phyloP scores from a whole-genome alignment of 192 early-diverging fungal genomes.

The Entophlyctis helioformis region DNA sequence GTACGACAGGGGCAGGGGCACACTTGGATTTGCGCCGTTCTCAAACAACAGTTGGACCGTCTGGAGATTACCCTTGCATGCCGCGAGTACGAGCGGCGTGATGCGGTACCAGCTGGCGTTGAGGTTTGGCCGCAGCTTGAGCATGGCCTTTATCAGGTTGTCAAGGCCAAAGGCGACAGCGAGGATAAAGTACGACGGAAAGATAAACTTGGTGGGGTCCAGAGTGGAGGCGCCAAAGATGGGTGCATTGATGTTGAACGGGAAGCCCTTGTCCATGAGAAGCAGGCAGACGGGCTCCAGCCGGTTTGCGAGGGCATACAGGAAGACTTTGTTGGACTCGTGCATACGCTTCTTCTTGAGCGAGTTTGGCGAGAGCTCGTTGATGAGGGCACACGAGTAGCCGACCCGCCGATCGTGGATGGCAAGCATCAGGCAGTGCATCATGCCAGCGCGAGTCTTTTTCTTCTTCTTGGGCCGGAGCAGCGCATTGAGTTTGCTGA shows the following conservation, averaged over 20 bases:
- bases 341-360: conserved; percentile 27
- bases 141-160: conserved; percentile 29
- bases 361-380: conserved; percentile 18
- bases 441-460: too few species aligned
- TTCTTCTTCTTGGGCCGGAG: too few species aligned
- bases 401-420: conserved; percentile 23
- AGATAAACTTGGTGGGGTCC: conserved; percentile 10
- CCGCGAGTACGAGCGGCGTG: conserved; percentile 32
- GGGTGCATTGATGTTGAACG: conserved; percentile 35
- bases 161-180: conserved; percentile 32
- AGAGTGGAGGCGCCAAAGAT: conserved; percentile 1
- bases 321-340: conserved; percentile 30
- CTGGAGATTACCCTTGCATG: conserved; percentile 14
- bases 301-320: conserved; percentile 30
- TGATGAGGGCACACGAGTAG: conserved; percentile 17
- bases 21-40: conserved; percentile 22
- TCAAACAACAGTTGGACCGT: conserved; percentile 29
- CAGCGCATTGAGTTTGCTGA: too few species aligned
- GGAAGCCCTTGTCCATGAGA: conserved; percentile 46
- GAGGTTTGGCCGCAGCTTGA: conserved; percentile 34
- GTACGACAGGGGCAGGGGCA: conserved; percentile 15
- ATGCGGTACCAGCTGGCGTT: conserved; percentile 38
- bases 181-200: conserved; percentile 39
- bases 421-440: conserved; percentile 29
- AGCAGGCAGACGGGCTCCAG: conserved; percentile 36